Evolutionary conservation across 1,284 basidiomycete genomes (phyloP).

Genomic region (Gomphus sp.): DNA sequence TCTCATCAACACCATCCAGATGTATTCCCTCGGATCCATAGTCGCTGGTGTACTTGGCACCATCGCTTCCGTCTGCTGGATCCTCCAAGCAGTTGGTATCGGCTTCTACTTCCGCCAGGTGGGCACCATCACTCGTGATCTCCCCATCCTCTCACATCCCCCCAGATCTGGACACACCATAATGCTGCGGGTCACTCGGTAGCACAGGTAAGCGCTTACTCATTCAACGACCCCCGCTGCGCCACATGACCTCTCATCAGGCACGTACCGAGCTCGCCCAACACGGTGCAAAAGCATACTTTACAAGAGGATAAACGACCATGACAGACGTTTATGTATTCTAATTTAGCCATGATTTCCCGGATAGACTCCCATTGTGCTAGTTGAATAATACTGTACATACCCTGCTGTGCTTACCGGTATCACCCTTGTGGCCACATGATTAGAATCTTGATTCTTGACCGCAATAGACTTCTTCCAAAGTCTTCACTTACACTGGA

Average conservation of each 20-base stretch:
- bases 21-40: slow-evolving; percentile 43
- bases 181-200: slow-evolving; percentile 75
- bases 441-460: too few species aligned
- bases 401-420: too few species aligned
- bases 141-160: slow-evolving; percentile 6
- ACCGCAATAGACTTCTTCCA: too few species aligned
- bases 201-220: slow-evolving; percentile 50
- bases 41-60: slow-evolving; percentile 72
- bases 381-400: too few species aligned
- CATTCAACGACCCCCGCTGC: background rate
- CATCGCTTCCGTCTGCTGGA: slow-evolving; percentile 82
- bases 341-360: background rate
- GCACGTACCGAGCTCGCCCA: slow-evolving; percentile 80
- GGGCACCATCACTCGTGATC: slow-evolving; percentile 15
- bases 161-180: slow-evolving; percentile 78
- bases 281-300: slow-evolving; percentile 84
- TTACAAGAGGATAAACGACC: slow-evolving; percentile 55
- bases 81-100: slow-evolving; percentile 74
- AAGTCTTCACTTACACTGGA: too few species aligned
- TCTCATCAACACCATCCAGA: slow-evolving; percentile 85
- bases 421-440: too few species aligned
- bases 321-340: background rate
- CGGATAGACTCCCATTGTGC: too few species aligned
- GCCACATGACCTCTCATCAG: slow-evolving; percentile 27
- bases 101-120: slow-evolving; percentile 79